A percentile compares a stretch with the other conserved stretches of the same genome.
Conservation (phyloP, 2,329 filamentous ascomycete genomes). For the Pochonia chlamydosporia region DNA sequence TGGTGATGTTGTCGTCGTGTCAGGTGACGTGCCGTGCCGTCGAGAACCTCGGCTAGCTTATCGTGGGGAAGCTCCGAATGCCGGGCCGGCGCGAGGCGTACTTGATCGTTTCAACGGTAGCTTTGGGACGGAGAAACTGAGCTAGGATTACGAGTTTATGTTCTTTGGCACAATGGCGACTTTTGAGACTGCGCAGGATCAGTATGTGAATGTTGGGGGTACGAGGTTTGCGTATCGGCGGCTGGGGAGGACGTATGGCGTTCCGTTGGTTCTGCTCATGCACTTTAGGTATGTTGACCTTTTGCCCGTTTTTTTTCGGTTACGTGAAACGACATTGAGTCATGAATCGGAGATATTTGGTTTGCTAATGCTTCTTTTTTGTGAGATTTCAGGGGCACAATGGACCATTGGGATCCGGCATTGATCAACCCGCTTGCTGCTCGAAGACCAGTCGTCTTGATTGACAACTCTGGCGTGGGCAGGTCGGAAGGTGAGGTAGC, state of each 20-base stretch:
- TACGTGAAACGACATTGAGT: no score
- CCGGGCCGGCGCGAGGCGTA: background rate
- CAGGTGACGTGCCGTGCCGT: background rate
- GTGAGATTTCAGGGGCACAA: constrained; percentile 27
- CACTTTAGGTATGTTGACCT: constrained; percentile 22
- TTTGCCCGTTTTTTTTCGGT: background rate
- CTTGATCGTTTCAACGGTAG: no score
- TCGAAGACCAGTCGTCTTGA: constrained; percentile 35
- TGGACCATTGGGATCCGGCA: constrained; percentile 36
- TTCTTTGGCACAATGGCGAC: constrained; percentile 19
- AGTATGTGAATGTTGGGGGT: constrained; percentile 22
- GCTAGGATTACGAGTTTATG: no score
- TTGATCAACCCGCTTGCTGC: constrained; percentile 38
- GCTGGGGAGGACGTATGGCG: constrained; percentile 21
- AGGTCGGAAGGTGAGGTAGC: constrained; percentile 36
- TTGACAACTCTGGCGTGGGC: constrained; percentile 44
- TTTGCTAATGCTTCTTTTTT: no score
- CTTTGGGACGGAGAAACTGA: no score
- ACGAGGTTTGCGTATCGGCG: constrained; percentile 26
- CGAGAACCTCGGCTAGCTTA: background rate
- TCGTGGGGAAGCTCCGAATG: background rate
- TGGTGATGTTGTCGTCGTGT: background rate
- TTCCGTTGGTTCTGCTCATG: constrained; percentile 26
- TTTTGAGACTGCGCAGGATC: constrained; percentile 21
- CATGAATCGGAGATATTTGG: no score